These are phyloP conservation scores for Plectosphaerella plurivora DNA, from an alignment of 2,329 filamentous ascomycete species.

Conservation along the genomic window DNA sequence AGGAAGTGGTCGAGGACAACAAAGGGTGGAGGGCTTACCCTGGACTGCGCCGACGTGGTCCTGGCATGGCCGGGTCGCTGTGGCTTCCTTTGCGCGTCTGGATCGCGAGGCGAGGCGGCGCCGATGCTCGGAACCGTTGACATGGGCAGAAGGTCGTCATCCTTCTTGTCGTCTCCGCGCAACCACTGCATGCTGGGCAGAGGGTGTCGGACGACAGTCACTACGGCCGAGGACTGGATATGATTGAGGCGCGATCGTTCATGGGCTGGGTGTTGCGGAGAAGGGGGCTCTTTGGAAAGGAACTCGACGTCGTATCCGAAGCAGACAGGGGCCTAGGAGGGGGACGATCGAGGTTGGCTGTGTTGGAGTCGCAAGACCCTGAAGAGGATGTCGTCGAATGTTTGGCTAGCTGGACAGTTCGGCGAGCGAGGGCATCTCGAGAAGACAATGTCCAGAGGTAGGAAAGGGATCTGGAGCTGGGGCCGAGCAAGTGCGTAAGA, in stretches of 20 bases:
- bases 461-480: not conserved
- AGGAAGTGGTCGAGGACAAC: not conserved
- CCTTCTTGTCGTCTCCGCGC: slow-evolving; percentile 24
- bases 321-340: too few species aligned
- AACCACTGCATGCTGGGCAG: slow-evolving; percentile 29
- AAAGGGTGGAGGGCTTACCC: slow-evolving; percentile 33
- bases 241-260: not conserved
- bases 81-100: slow-evolving; percentile 21
- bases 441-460: not conserved
- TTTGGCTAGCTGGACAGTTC: not conserved
- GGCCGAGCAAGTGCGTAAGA: not conserved
- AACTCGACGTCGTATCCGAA: not conserved
- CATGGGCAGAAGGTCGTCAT: slow-evolving; percentile 27
- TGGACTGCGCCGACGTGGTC: slow-evolving; percentile 51
- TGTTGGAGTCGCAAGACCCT: not conserved
- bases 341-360: too few species aligned
- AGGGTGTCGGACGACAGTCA: not conserved
- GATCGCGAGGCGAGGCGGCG: slow-evolving; percentile 16
- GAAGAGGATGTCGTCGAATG: not conserved
- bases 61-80: slow-evolving; percentile 34
- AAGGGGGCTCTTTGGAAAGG: not conserved
- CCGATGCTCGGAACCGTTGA: slow-evolving; percentile 24
- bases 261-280: not conserved
- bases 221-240: not conserved
- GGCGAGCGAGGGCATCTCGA: not conserved